Conservation (phyloP, 2,329 filamentous ascomycete species). For the Aspergillus pseudoviridinutans region DNA sequence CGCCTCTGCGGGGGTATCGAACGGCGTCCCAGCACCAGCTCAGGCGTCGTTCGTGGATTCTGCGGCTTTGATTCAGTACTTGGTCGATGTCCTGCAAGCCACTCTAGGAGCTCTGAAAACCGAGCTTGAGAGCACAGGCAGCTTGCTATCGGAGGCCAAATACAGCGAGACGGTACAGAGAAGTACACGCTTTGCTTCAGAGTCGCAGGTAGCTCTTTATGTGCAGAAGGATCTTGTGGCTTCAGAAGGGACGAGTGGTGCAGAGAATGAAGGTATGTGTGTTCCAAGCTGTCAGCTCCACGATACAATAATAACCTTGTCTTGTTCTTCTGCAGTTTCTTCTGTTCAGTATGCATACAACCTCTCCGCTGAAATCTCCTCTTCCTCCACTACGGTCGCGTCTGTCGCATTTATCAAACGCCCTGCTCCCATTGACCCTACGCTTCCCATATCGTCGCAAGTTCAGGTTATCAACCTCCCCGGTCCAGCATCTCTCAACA, state of each 20-base stretch:
- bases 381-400: conserved; percentile 71
- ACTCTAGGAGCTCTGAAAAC: conserved; percentile 70
- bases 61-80: conserved; percentile 66
- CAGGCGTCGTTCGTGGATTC: conserved; percentile 54
- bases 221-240: conserved; percentile 72
- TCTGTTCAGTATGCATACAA: conserved; percentile 64
- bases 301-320: neutral
- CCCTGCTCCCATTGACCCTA: conserved; percentile 79
- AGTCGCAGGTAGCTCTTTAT: conserved; percentile 83
- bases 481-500: conserved; percentile 68
- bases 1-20: conserved; percentile 32
- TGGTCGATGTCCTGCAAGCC: conserved; percentile 66
- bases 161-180: conserved; percentile 78
- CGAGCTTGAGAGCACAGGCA: conserved; percentile 77
- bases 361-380: conserved; percentile 74
- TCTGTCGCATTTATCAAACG: conserved; percentile 89
- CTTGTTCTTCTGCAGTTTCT: conserved; percentile 17
- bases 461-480: conserved; percentile 92
- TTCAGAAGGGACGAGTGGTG: conserved; percentile 46
- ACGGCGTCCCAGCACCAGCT: conserved; percentile 31
- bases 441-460: conserved; percentile 77
- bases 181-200: conserved; percentile 84
- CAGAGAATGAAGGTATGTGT: conserved; percentile 39
- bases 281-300: neutral
- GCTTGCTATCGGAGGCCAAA: conserved; percentile 70